These are phyloP conservation scores for Xerocomellus dryophilus DNA, from an alignment of 768 basidiomycete genomes.

Conservation along the genomic window DNA sequence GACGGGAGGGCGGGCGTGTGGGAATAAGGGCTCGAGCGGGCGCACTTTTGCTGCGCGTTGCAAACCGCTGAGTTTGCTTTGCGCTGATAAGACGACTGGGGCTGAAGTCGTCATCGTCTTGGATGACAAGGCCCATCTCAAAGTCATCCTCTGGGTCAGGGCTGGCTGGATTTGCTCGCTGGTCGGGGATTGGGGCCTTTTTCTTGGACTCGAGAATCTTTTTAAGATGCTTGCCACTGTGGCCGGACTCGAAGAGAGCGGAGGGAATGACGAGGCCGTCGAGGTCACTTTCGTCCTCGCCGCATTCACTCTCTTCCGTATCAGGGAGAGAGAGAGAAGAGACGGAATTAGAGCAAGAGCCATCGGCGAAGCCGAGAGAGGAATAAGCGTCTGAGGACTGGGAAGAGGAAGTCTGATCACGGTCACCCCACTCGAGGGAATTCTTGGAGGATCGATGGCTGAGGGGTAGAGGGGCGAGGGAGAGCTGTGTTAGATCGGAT, in stretches of 20 bases:
- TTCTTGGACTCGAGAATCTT: conserved; percentile 55
- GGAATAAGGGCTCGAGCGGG: conserved; percentile 50
- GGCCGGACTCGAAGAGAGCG: conserved; percentile 70
- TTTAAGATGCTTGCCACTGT: conserved; percentile 49
- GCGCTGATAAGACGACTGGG: conserved; percentile 64
- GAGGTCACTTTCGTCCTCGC: conserved; percentile 69
- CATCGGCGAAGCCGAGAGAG: conserved; percentile 69
- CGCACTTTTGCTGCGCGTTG: conserved; percentile 57
- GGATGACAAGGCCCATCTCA: conserved; percentile 79
- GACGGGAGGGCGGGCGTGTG: conserved; percentile 60
- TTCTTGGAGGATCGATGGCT: conserved; percentile 78
- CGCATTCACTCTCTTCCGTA: conserved; percentile 67
- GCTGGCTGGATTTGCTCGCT: conserved; percentile 48
- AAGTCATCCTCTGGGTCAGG: conserved; percentile 82
- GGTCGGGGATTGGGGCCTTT: conserved; percentile 53
- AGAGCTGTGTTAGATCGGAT: conserved; percentile 75
- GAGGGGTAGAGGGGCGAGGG: conserved; percentile 74
- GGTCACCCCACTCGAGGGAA: conserved; percentile 84
- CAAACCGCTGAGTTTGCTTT: conserved; percentile 39
- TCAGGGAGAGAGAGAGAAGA: conserved; percentile 63
- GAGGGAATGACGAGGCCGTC: conserved; percentile 80
- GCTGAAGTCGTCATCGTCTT: conserved; percentile 79
- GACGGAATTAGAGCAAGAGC: conserved; percentile 69
- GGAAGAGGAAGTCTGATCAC: conserved; percentile 76
- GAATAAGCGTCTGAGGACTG: conserved; percentile 89